Base-by-base conservation (phyloP, 2,329 filamentous ascomycete species). In the Hypomyces perniciosus region DNA sequence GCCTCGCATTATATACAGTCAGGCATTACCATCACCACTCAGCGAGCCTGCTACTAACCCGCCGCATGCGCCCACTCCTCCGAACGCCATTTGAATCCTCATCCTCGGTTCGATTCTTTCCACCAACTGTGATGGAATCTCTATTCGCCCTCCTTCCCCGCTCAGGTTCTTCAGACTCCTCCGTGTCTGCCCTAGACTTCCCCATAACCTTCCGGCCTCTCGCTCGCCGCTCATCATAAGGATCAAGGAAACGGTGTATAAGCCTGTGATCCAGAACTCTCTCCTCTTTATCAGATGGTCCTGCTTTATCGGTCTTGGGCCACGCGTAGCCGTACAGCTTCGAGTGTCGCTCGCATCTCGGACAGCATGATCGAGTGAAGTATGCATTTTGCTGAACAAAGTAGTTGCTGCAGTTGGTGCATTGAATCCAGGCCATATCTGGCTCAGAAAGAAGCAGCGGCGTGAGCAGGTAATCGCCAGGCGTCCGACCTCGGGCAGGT, bases 281-380 rank as follows among this genome's bases (percentile, higher is more conserved):
- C 63, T 84, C 79, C 58, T 86, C 83, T 51, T 80, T 84, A 64
- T 97, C 93, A 20, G 79, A 68, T 12, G 82, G 81, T 1, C 88
- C 88, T 28, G 86, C 83, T 55, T 78, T 86, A 53, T 96, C 87
- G 0, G 93, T 97, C 73, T 99, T 96, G 5, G 93, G 93, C 93
- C 93, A 99, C 51, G 86, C 77, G 63, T 88, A 96, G 0, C 95
- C 95, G 65, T 97, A 99, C 1, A 99, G 73, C 72, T 95, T 97
- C 12, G 88, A 95, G 64, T 99, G 93, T 0, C 93, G 82, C 71
- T 99, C 93, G 67, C 93, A 99, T 6, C 93, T 83, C 4, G 90
- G 91, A 65, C 93, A 99, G 12, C 89, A 86, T 44, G 86, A 84
- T 47, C 86, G 83, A 1, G 91, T 96, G 57, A 85, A 85, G 66